Base-by-base conservation (phyloP, 1,284 basidiomycete species). In the Pyrrhoderma lamaoense region DNA sequence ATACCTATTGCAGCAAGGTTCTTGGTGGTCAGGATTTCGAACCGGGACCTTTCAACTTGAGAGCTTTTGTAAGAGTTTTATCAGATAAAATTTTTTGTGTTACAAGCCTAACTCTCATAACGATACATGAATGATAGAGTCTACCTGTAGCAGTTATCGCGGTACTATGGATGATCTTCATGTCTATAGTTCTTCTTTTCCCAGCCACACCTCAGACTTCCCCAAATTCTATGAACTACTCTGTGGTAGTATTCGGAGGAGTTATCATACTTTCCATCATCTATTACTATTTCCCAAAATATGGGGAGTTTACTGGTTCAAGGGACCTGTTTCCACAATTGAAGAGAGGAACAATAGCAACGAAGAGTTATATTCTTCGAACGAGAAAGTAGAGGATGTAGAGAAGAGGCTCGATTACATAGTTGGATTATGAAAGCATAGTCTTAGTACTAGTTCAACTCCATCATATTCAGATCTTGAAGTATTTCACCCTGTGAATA, bases 211-310 rank as follows among this genome's bases (percentile, higher is more conserved):
- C 61, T 1, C 47, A 51, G 14, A 50, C 62, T 8, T 46, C 44
- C 14, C 55, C 58, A 4, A 45, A 44, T 13, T 47, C 54, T 13
- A 65, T 65, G 64, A 65, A 65, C 34, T 59, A 53, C 38, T 52
- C 56, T 27, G 51, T 61, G 31, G 61, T 63, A 8, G 62, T 64
- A 1, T 47, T 60, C 27, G 57, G 61, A 3, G 65, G 60, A 23
- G 58, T 62, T 19, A 25, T 64, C 4, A 13, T 56, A 18, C 53
- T 60, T 5, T 53, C 62, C 22, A 45, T 64, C 9, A 22, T 58
- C 7, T 66, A 63, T 56, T 66, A 60, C 51, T 65, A 59, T 52
- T 62, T 65, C 51, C 64, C 64, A 11, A 58, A 57, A 45, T 64
- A 62, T 43, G 63, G 63, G 64, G 63, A 8, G 57, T 60, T 18